Evolutionary conservation across 208 protist species (phyloP), one percentile per base, ranked within the genome.

Genomic region (Leishmania mexicana): DNA sequence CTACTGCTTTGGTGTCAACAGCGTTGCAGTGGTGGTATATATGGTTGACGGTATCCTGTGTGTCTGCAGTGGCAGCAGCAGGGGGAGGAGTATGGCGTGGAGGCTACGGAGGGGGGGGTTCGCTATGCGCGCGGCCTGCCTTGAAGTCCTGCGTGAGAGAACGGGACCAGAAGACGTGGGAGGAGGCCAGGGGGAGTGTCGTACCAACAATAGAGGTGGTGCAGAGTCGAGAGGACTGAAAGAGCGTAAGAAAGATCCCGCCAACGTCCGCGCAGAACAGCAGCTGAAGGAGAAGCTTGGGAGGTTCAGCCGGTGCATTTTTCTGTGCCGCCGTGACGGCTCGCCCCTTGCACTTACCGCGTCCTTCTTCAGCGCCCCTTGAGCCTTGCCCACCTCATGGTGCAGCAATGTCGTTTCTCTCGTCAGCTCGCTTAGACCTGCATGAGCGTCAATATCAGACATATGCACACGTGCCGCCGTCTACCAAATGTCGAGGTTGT

Each of bases 401-500:
- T 71, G 24, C 65, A 10, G 11, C 17, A 40, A 21, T 47, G 65
- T 21, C 65, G n/a, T 19, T 7, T 74, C 28, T 74, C 68, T 74
- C 45, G 24, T 53, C 68, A 15, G 11, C 40, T 53, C 42, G 31
- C 42, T 74, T 74, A 21, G 45, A 35, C 40, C 31, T 47, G 38
- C 65, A 21, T 40, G 38, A 49, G 38, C 4, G 65, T 47, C 77
- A 24, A 21, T 35, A 54, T 0, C 21, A 62, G 11, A 45, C 17
- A 42, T 15, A 42, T 38, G n/a, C 11, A 15, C 40, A 4, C 17
- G 11, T 24, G 35, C 13, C 8, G 60, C 31, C 72, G 42, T 42
- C 80, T 84, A 84, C 80, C 80, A 84, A 65, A 76, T 60, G 31
- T 60, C 67, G 51, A 84, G 65, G 51, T 64, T 45, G 7, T 76